phyloP scores from a whole-genome alignment of 495 filamentous ascomycete genomes.

The Lophium mytilinum region DNA sequence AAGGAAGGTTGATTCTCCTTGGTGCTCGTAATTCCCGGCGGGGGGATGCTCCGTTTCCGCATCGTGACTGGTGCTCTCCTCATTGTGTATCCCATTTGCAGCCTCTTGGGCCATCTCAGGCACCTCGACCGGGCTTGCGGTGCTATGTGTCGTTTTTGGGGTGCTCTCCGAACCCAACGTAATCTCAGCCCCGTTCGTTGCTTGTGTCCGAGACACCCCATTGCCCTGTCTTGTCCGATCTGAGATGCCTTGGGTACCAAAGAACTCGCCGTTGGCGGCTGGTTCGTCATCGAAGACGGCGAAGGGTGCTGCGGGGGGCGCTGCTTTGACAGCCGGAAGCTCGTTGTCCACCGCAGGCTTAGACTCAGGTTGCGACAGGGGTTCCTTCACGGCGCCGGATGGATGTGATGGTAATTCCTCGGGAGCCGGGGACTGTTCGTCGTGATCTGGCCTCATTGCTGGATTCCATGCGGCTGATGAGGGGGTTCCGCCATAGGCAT shows the following conservation, averaged over 20 bases:
- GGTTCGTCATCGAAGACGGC: constrained; percentile 7
- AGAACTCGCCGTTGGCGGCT: constrained; percentile 32
- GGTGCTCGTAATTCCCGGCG: constrained; percentile 23
- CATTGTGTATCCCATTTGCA: background rate
- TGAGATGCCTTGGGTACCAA: constrained; percentile 23
- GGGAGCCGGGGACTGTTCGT: background rate
- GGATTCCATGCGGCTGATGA: constrained; percentile 24
- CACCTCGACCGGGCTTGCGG: background rate
- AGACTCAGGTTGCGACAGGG: background rate
- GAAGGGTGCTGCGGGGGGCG: background rate
- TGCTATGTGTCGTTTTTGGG: background rate
- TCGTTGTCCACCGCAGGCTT: background rate
- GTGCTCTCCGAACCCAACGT: background rate
- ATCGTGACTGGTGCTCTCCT: background rate
- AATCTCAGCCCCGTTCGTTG: constrained; percentile 6
- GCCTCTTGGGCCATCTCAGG: background rate
- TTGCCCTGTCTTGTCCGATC: background rate
- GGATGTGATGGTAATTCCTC: background rate
- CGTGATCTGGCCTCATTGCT: constrained; percentile 18
- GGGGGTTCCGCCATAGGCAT: constrained; percentile 18
- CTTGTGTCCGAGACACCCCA: background rate
- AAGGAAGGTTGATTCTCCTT: constrained; percentile 22
- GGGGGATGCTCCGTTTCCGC: constrained; percentile 5
- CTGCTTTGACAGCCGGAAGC: background rate
- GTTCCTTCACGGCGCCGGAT: background rate